These are phyloP conservation scores for Lipomyces mesembrius DNA, from an alignment of 805 yeast species.

Conservation along the genomic window DNA sequence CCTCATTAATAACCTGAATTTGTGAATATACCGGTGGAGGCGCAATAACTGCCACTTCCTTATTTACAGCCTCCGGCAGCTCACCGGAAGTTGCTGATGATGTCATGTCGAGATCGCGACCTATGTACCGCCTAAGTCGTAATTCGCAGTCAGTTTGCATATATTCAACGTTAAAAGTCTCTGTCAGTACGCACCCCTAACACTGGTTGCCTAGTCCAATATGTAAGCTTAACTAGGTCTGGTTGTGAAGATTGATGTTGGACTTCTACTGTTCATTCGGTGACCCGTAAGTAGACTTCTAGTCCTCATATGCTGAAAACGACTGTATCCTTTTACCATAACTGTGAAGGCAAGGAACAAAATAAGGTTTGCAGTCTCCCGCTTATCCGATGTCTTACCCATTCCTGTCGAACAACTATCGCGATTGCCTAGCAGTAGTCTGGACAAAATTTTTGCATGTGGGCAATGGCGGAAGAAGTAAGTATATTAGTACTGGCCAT, in stretches of 20 bases:
- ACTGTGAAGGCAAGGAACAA: too few species aligned
- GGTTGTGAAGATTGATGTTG: neutral
- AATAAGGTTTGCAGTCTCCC: too few species aligned
- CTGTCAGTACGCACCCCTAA: neutral
- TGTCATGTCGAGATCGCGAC: slow-evolving; percentile 8
- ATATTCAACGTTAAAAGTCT: neutral
- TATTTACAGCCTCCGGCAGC: neutral
- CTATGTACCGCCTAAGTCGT: neutral
- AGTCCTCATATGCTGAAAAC: too few species aligned
- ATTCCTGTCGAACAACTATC: too few species aligned
- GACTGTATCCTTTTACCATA: too few species aligned
- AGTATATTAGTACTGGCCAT: neutral
- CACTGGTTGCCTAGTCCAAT: neutral
- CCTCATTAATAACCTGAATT: slow-evolving; percentile 59
- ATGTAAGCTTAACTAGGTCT: neutral
- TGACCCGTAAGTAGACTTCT: too few species aligned
- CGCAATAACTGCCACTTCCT: neutral
- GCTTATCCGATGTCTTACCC: too few species aligned
- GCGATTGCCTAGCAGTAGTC: neutral
- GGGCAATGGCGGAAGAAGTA: neutral
- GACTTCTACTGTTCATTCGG: too few species aligned
- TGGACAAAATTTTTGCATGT: neutral
- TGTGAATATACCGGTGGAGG: slow-evolving; percentile 2
- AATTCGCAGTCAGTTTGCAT: neutral
- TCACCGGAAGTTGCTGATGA: neutral